phyloP scores from a whole-genome alignment of 163 green algal species.

The Prototheca cutis region DNA sequence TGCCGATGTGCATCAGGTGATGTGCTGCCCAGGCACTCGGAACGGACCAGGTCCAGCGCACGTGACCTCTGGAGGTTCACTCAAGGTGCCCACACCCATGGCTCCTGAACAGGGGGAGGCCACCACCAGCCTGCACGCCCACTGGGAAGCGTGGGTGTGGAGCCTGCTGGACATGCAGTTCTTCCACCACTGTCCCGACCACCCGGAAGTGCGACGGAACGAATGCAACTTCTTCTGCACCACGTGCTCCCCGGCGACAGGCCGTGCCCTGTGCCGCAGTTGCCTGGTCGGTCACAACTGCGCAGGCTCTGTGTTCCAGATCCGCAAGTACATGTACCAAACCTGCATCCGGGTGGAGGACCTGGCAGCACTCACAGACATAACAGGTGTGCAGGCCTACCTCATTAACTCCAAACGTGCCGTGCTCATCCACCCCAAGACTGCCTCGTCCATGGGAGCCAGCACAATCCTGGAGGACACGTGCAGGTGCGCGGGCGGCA shows the following conservation, averaged over 20 bases:
- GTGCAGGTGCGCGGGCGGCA: neutral
- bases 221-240: slow-evolving; percentile 31
- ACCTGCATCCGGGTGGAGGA: slow-evolving; percentile 28
- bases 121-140: neutral
- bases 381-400: slow-evolving; percentile 28
- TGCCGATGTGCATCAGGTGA: too few species aligned
- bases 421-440: slow-evolving; percentile 29
- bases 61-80: too few species aligned
- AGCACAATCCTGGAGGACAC: neutral
- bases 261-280: slow-evolving; percentile 15
- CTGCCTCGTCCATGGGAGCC: neutral
- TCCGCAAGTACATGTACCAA: slow-evolving; percentile 33
- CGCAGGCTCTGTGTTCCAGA: slow-evolving; percentile 18
- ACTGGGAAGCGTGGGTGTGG: slow-evolving; percentile 5
- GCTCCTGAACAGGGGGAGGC: neutral
- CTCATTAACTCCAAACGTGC: slow-evolving; percentile 29
- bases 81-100: neutral
- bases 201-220: slow-evolving; percentile 13
- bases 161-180: slow-evolving; percentile 8
- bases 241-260: slow-evolving; percentile 3
- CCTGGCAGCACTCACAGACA: slow-evolving; percentile 20
- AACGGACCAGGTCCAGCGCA: too few species aligned
- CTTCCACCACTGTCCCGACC: slow-evolving; percentile 19
- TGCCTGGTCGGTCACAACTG: slow-evolving; percentile 23
- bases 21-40: too few species aligned